These are phyloP conservation scores for Dictyostelium citrinum DNA, from an alignment of 78 protist genomes.

Conservation along the genomic window DNA sequence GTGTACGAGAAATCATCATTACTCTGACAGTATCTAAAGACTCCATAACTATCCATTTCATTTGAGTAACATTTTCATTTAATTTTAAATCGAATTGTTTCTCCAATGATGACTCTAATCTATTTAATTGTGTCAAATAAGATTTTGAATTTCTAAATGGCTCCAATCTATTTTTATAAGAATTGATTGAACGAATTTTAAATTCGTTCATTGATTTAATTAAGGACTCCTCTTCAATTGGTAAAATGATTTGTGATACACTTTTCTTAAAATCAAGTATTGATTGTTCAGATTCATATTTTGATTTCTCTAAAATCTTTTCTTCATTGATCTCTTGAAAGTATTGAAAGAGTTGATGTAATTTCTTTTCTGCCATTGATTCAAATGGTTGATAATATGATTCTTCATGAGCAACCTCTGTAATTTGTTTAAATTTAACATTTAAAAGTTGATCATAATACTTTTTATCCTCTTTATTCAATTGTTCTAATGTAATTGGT, in stretches of 20 bases:
- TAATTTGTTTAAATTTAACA: neutral
- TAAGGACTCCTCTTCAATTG: slow-evolving; percentile 33
- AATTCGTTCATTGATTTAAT: neutral
- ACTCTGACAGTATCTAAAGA: slow-evolving; percentile 3
- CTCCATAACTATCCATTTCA: slow-evolving; percentile 60
- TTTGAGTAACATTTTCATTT: slow-evolving; percentile 45
- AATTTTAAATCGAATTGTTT: slow-evolving; percentile 10
- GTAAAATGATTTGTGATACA: neutral
- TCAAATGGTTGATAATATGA: slow-evolving; percentile 1
- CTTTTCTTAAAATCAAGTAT: slow-evolving; percentile 28
- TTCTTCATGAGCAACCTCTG: slow-evolving; percentile 23
- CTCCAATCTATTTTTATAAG: neutral
- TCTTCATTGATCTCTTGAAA: slow-evolving; percentile 2
- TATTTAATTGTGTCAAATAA: neutral
- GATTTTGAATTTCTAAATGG: neutral
- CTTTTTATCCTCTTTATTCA: neutral
- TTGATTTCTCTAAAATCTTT: neutral
- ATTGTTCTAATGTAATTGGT: neutral
- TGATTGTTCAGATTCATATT: neutral
- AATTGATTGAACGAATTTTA: neutral
- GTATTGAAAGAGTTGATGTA: neutral
- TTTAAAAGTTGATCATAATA: neutral
- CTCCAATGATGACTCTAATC: neutral
- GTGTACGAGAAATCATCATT: neutral
- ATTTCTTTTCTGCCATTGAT: slow-evolving; percentile 2